Evolutionary conservation across 2,329 filamentous ascomycete species (phyloP), one percentile per base, ranked within the genome.

Genomic region (Trichoderma sp.): DNA sequence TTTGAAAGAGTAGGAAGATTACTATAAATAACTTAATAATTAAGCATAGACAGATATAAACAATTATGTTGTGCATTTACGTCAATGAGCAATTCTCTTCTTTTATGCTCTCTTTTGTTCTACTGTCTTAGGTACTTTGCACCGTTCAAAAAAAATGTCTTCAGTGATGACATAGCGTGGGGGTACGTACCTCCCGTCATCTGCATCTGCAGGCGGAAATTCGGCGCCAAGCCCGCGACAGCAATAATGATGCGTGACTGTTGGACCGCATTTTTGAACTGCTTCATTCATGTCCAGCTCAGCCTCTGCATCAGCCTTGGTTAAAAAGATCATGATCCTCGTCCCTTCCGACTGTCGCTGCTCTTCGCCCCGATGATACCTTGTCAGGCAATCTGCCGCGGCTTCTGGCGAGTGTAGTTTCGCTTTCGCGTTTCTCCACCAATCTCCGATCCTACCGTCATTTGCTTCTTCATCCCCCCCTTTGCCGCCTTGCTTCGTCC

Each of bases 351-450:
- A 30, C 30, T 15, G 34, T 14, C 32, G n/a, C 64, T 57, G 64
- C 51, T 53, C 12, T 39, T 67, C 64, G 64, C 64, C 26, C 63
- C 72, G 63, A 73, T 73, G 69, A 71, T 73, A 71, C 69, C 36
- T 62, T 36, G 68, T 58, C 51, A 58, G 57, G 58, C 69, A 60
- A 47, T 57, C 53, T 60, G 51, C 70, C 63, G 28, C 56, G 53
- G 62, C 60, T 15, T 39, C 70, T 56, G 43, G 69, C 63, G 72
- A 73, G 34, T 51, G 57, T 26, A 62, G 57, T 39, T 61, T 71
- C 66, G 67, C 51, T 36, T 62, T 39, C 60, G 57, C 65, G 53
- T 56, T 57, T 73, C 62, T 73, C 69, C 53, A 66, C 65, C 56
- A 70, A 57, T 64, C 61, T 64, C 62, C 67, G 67, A 72, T 66